Conservation (phyloP, 225 moss, liverwort and hornwort genomes). For the Asterella californica region DNA sequence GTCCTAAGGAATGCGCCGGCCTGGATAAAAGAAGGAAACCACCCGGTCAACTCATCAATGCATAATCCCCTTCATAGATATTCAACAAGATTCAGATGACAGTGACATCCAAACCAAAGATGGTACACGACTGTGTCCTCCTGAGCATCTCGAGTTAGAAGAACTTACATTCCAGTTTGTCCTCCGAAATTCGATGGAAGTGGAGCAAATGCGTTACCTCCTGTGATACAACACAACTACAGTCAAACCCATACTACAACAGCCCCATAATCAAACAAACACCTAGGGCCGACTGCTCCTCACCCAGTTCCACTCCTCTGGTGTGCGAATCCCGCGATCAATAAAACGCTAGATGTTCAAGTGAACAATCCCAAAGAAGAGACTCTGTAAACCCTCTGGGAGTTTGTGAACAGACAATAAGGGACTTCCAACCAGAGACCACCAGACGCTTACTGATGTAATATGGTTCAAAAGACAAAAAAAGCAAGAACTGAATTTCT, state of each 20-base stretch:
- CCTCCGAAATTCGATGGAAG: conserved; percentile 12
- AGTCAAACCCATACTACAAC: not conserved
- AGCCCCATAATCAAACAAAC: not conserved
- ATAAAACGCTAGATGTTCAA: not conserved
- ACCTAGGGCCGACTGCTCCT: not conserved
- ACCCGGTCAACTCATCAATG: not conserved
- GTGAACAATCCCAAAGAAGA: not conserved
- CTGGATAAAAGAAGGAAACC: conserved; percentile 18
- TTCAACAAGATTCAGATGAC: not conserved
- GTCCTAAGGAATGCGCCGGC: conserved; percentile 24
- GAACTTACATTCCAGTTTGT: conserved; percentile 20
- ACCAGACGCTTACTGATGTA: not conserved
- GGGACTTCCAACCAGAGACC: not conserved
- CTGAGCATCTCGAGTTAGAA: not conserved
- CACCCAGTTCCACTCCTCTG: not conserved
- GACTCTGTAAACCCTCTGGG: not conserved
- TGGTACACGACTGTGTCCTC: not conserved
- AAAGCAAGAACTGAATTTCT: not conserved
- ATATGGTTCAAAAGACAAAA: not conserved
- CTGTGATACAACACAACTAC: not conserved
- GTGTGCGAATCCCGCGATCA: not conserved
- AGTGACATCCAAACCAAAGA: not conserved
- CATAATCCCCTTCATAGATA: not conserved
- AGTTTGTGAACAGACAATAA: not conserved
- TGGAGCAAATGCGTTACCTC: conserved; percentile 12